Conservation (phyloP, 768 basidiomycete species). For the Hortiboletus campestris region DNA sequence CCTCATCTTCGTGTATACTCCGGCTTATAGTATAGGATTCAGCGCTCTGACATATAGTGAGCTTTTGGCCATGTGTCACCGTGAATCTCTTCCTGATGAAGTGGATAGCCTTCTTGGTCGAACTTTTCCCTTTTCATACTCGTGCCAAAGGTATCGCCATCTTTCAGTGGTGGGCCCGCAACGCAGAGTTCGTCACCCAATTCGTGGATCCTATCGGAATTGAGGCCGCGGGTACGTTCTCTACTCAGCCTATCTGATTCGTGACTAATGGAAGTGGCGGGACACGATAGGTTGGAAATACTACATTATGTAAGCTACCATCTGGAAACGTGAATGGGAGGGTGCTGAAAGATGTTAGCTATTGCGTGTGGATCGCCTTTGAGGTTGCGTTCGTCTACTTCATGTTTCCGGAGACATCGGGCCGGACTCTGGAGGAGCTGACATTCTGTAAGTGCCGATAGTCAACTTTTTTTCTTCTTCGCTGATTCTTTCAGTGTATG, state of each 20-base stretch:
- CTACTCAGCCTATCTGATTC: background rate
- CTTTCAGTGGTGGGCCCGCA: slow-evolving; percentile 57
- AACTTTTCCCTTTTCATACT: slow-evolving; percentile 62
- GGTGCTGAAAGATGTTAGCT: background rate
- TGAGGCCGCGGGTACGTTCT: slow-evolving; percentile 2
- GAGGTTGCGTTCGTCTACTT: background rate
- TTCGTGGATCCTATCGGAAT: slow-evolving; percentile 22
- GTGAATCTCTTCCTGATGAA: background rate
- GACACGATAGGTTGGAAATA: background rate
- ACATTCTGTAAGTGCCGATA: background rate
- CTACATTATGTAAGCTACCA: too few species aligned
- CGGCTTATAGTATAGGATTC: slow-evolving; percentile 1
- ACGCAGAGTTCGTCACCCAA: slow-evolving; percentile 17
- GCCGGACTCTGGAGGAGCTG: background rate
- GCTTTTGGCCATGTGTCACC: background rate
- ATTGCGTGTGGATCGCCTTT: background rate
- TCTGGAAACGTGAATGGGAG: background rate
- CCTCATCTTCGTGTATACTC: slow-evolving; percentile 7
- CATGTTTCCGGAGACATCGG: background rate
- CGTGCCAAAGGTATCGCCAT: slow-evolving; percentile 60
- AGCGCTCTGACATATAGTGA: slow-evolving; percentile 4
- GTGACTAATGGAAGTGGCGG: background rate
- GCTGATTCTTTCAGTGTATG: background rate
- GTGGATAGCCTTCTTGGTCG: slow-evolving; percentile 56
- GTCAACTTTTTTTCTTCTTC: too few species aligned